phyloP scores from a whole-genome alignment of 768 basidiomycete species.

The Chalciporus chontae region DNA sequence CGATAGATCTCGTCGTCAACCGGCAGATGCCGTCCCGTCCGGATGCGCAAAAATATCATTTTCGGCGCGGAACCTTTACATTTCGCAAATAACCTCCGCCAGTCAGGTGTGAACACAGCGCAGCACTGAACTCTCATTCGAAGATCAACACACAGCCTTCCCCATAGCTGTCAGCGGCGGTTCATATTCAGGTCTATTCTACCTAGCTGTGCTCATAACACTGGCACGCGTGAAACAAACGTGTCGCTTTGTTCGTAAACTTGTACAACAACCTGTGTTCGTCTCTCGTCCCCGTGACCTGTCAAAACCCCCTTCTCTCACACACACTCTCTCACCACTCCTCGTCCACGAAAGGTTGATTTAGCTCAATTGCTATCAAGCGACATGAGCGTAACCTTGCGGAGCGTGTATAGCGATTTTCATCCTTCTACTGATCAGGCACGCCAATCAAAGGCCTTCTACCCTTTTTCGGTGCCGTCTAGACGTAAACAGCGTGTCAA shows the following conservation, averaged over 20 bases:
- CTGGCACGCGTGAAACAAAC: constrained; percentile 8
- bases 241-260: not conserved
- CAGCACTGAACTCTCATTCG: no score
- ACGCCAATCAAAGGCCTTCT: constrained; percentile 17
- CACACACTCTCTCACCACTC: not conserved
- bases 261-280: not conserved
- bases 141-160: not conserved
- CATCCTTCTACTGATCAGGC: constrained; percentile 24
- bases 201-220: no score
- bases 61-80: constrained; percentile 31
- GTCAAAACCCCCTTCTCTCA: not conserved
- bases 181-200: no score
- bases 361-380: constrained; percentile 8
- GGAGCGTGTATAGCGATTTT: constrained; percentile 20
- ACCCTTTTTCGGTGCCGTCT: constrained; percentile 34
- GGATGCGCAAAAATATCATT: constrained; percentile 27
- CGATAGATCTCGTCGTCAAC: constrained; percentile 25
- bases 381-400: constrained; percentile 16
- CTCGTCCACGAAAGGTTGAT: no score
- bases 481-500: constrained; percentile 26
- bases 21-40: constrained; percentile 28
- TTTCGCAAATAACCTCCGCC: constrained; percentile 5
- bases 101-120: constrained; percentile 13
- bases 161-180: no score
- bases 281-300: constrained; percentile 26